Evolutionary conservation across 768 basidiomycete genomes (phyloP).

Genomic region (Neoboletus brunneissimus): DNA sequence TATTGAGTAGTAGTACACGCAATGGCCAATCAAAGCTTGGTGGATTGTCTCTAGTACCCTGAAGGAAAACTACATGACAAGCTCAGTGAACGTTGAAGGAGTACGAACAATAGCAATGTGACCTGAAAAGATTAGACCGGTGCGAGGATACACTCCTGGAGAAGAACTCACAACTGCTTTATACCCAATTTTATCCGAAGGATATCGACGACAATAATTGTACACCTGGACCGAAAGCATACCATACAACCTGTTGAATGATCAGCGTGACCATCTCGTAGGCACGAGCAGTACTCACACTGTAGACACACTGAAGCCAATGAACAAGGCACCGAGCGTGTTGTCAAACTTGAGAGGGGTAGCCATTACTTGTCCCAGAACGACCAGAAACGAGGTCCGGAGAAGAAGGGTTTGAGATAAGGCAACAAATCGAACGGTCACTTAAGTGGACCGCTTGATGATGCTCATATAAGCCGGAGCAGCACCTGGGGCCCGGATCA

Average conservation of each 20-base stretch:
- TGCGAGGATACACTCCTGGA: neutral
- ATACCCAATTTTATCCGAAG: slow-evolving; percentile 48
- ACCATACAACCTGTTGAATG: slow-evolving; percentile 44
- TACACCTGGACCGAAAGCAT: slow-evolving; percentile 52
- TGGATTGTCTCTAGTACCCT: slow-evolving; percentile 50
- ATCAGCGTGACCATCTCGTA: slow-evolving; percentile 16
- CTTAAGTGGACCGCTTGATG: neutral
- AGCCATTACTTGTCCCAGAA: slow-evolving; percentile 16
- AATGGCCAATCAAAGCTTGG: slow-evolving; percentile 50
- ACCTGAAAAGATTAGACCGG: slow-evolving; percentile 24
- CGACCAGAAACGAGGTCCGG: neutral
- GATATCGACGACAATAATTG: slow-evolving; percentile 54
- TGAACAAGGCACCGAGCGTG: slow-evolving; percentile 59
- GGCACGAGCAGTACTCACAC: slow-evolving; percentile 20
- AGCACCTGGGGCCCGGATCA: neutral
- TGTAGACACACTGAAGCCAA: slow-evolving; percentile 55
- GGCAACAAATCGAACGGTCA: neutral
- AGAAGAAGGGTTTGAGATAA: neutral
- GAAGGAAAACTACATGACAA: neutral
- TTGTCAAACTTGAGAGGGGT: slow-evolving; percentile 31
- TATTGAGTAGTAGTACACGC: slow-evolving; percentile 53
- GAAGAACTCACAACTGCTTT: slow-evolving; percentile 47
- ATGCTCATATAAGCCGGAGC: slow-evolving; percentile 10
- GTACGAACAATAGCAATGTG: slow-evolving; percentile 31
- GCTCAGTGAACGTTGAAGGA: neutral